A percentile compares a stretch with the other conserved stretches of the same genome.
Evolutionary conservation across 2,329 filamentous ascomycete species (phyloP).

Genomic region (Venturia effusa): DNA sequence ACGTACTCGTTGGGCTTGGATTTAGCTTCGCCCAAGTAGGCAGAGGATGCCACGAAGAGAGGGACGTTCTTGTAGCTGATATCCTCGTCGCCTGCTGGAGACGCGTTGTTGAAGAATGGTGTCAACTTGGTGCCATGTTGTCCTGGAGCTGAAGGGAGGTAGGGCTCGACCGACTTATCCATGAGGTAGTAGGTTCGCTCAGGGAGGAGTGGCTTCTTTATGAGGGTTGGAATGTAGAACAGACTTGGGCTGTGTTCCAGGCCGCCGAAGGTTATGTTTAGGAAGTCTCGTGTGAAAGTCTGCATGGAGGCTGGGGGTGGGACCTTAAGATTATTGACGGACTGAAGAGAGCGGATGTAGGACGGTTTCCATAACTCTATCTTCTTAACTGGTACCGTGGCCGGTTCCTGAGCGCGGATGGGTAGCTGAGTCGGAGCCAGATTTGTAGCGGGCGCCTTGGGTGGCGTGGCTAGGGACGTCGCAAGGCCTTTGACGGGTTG

Average conservation of each 20-base stretch:
- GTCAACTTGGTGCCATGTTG: conserved; percentile 36
- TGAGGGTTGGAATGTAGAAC: conserved; percentile 21
- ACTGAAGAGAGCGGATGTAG: conserved; percentile 23
- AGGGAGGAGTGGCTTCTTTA: conserved; percentile 19
- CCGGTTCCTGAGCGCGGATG: not conserved
- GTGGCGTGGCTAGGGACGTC: not conserved
- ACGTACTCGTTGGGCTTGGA: conserved; percentile 20
- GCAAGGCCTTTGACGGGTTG: not conserved
- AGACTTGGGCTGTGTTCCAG: conserved; percentile 30
- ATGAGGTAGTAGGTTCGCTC: conserved; percentile 32
- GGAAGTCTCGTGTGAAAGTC: conserved; percentile 29
- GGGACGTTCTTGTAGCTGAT: conserved; percentile 28
- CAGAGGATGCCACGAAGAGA: conserved; percentile 27
- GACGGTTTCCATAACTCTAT: conserved; percentile 25
- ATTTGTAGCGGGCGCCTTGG: not conserved
- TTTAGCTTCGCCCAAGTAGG: conserved; percentile 9
- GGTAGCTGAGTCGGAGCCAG: not conserved
- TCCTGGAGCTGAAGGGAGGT: conserved; percentile 29
- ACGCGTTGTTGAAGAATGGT: conserved; percentile 32
- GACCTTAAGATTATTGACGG: conserved; percentile 16
- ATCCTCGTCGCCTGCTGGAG: conserved; percentile 19
- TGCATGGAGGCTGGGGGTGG: conserved; percentile 17
- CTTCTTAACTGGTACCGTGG: not conserved
- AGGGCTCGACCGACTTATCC: conserved; percentile 28
- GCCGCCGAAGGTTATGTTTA: conserved; percentile 24